phyloP scores from a whole-genome alignment of 164 flowering plant species.

The Macadamia tetraphylla region DNA sequence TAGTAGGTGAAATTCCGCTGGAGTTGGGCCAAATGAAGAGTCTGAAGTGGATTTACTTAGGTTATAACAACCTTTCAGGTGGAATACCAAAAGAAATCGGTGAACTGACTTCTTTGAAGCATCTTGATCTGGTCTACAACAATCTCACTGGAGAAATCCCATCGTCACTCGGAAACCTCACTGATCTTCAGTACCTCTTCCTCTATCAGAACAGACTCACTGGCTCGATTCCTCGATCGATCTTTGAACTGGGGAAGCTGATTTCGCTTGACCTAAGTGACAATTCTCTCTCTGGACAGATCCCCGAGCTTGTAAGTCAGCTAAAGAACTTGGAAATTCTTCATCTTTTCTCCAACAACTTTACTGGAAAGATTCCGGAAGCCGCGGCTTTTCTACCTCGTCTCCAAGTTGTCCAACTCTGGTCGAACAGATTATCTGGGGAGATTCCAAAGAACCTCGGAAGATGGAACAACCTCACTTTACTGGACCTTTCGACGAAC shows the following conservation, averaged over 20 bases:
- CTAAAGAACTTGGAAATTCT: conserved; percentile 58
- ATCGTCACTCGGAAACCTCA: conserved; percentile 53
- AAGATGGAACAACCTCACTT: conserved; percentile 46
- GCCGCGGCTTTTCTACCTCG: conserved; percentile 43
- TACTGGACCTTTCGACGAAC: conserved; percentile 76
- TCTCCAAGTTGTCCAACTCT: conserved; percentile 71
- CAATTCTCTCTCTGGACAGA: conserved; percentile 66
- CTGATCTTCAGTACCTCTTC: conserved; percentile 51
- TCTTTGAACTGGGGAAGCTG: conserved; percentile 44
- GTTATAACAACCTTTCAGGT: conserved; percentile 78
- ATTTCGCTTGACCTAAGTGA: conserved; percentile 77
- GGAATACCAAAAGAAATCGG: conserved; percentile 62
- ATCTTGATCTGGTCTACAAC: conserved; percentile 81
- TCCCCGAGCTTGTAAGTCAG: conserved; percentile 44
- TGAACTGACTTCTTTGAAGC: conserved; percentile 38
- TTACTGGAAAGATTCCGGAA: conserved; percentile 62
- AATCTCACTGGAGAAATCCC: conserved; percentile 77
- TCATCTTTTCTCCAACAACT: conserved; percentile 65
- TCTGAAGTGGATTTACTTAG: conserved; percentile 69
- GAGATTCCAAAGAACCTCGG: conserved; percentile 67
- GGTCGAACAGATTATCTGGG: conserved; percentile 68
- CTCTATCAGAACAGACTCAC: conserved; percentile 63
- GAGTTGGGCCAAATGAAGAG: conserved; percentile 45
- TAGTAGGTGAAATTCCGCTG: conserved; percentile 50
- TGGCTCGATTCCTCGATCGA: conserved; percentile 49